Evolutionary conservation across 768 basidiomycete genomes (phyloP).

Genomic region (Suillus luteus): DNA sequence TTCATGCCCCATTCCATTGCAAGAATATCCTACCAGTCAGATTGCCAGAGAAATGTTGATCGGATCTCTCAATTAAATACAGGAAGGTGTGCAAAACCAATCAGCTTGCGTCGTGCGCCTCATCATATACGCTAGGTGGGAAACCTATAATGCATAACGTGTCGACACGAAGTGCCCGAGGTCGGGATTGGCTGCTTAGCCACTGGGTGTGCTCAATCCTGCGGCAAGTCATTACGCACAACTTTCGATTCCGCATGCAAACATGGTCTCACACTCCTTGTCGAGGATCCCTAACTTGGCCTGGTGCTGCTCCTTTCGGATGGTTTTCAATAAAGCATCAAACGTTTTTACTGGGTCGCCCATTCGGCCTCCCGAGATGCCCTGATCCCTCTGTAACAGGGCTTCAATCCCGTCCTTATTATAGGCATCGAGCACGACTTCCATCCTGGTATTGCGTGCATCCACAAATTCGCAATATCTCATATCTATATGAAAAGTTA

Average conservation of each 20-base stretch:
- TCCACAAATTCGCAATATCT: background rate
- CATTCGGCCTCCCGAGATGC: background rate
- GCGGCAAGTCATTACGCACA: too few relatives aligned
- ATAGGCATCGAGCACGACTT: background rate
- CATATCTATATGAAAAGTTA: background rate
- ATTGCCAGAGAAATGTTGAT: background rate
- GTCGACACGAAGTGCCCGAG: too few relatives aligned
- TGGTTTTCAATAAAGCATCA: background rate
- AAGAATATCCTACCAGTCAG: background rate
- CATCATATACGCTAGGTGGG: too few relatives aligned
- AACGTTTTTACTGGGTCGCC: background rate
- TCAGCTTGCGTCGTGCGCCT: background rate
- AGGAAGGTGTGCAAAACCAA: background rate
- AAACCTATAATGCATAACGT: too few relatives aligned
- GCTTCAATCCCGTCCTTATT: too few relatives aligned
- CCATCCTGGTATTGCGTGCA: background rate
- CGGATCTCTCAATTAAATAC: background rate
- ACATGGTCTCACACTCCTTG: background rate
- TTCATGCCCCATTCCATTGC: too few relatives aligned
- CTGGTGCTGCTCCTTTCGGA: background rate
- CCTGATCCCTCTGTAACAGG: background rate
- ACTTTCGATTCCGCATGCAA: background rate
- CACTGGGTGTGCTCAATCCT: background rate
- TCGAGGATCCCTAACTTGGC: background rate
- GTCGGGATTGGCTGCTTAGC: background rate